Conservation (phyloP, 1,139 yeast genomes). For the Entelexis sorbosivorans region DNA sequence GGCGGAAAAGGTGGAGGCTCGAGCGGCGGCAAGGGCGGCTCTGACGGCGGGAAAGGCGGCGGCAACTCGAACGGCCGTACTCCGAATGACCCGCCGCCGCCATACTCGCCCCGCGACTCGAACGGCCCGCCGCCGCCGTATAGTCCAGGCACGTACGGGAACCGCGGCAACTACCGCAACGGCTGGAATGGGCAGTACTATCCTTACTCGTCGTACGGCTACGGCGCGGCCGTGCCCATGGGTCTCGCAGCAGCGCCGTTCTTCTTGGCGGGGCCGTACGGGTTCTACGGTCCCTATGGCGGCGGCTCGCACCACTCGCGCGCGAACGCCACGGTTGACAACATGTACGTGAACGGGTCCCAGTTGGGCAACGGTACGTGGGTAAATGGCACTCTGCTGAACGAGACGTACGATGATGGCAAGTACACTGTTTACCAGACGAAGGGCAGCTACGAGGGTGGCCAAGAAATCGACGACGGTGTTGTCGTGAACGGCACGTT, state of each 20-base stretch:
- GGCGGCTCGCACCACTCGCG: neutral
- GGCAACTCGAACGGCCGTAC: constrained; percentile 1
- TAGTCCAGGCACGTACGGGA: constrained; percentile 13
- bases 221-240: constrained; percentile 6
- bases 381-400: constrained; percentile 12
- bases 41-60: neutral
- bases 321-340: constrained; percentile 9
- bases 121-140: constrained; percentile 14
- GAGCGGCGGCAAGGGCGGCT: constrained; percentile 4
- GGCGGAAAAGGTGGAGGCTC: constrained; percentile 3
- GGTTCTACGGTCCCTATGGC: constrained; percentile 18
- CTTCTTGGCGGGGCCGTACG: constrained; percentile 18
- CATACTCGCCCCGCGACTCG: constrained; percentile 7
- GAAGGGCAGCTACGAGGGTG: constrained; percentile 4
- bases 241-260: constrained; percentile 12
- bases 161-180: constrained; percentile 8
- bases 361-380: neutral
- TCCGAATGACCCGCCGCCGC: constrained; percentile 13
- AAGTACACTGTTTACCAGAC: neutral
- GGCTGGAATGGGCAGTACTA: constrained; percentile 21
- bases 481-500: constrained; percentile 17
- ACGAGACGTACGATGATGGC: constrained; percentile 8
- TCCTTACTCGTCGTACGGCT: constrained; percentile 16
- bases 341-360: constrained; percentile 12
- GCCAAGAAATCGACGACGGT: constrained; percentile 2